Percentiles rank a stretch among this genome's conserved stretches.
Conservation (phyloP, 139 green algal species). For the Tetraselmis chui region DNA sequence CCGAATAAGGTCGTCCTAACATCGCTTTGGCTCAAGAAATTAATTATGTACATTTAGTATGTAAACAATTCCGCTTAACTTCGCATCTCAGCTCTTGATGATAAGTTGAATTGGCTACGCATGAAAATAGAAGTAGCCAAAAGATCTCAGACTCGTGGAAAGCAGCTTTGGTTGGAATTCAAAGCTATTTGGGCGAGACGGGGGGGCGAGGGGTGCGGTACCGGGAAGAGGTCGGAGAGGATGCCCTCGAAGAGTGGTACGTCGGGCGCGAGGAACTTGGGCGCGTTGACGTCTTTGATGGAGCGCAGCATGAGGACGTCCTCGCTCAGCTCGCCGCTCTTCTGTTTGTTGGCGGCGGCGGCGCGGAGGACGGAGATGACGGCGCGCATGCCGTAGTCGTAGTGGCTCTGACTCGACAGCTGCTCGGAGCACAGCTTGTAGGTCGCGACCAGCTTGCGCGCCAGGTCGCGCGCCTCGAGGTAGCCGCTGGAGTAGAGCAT, state of each 20-base stretch:
- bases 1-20: too few species aligned
- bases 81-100: too few species aligned
- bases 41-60: too few species aligned
- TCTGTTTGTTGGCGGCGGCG: slow-evolving; percentile 62
- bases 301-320: slow-evolving; percentile 65
- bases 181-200: too few species aligned
- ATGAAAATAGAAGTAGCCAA: too few species aligned
- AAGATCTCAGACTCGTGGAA: too few species aligned
- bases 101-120: too few species aligned
- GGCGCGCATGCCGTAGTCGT: slow-evolving; percentile 76
- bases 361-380: slow-evolving; percentile 73
- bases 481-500: slow-evolving; percentile 63
- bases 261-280: slow-evolving; percentile 78
- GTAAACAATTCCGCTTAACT: too few species aligned
- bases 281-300: slow-evolving; percentile 71
- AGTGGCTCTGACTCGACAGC: slow-evolving; percentile 73
- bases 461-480: slow-evolving; percentile 57
- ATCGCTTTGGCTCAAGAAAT: too few species aligned
- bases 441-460: slow-evolving; percentile 74
- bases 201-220: too few species aligned
- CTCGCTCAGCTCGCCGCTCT: slow-evolving; percentile 36
- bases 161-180: too few species aligned
- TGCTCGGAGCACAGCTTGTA: slow-evolving; percentile 77
- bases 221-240: slow-evolving; percentile 66
- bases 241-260: slow-evolving; percentile 75